phyloP scores from a whole-genome alignment of 176 grass and related monocot species.

The Avena insularis region DNA sequence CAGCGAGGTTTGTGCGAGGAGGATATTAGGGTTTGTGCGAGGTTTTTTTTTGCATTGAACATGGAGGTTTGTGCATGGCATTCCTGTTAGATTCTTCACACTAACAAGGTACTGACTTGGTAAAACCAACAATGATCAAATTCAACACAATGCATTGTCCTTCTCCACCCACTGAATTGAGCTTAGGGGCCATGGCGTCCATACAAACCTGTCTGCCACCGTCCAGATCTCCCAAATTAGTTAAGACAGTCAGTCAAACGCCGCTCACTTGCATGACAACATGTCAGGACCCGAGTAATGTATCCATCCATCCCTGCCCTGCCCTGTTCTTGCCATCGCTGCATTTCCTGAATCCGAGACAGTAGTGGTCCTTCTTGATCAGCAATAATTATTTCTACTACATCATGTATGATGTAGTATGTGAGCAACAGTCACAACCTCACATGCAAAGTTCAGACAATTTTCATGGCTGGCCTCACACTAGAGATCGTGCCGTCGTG shows the following conservation, averaged over 20 bases:
- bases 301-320: not conserved
- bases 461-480: not conserved
- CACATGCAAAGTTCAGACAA: constrained; percentile 6
- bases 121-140: not conserved
- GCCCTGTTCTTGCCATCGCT: not conserved
- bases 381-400: not conserved
- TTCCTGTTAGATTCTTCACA: not conserved
- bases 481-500: not conserved
- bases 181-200: not conserved
- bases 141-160: not conserved
- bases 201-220: not conserved
- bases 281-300: not conserved
- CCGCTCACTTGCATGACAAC: not conserved
- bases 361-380: not conserved
- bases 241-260: constrained; percentile 13
- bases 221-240: constrained; percentile 1
- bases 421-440: not conserved
- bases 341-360: not conserved
- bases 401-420: not conserved
- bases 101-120: not conserved
- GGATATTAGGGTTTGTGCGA: no score
- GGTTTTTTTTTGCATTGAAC: no score
- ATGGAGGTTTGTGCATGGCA: no score
- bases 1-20: no score
- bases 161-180: not conserved